Evolutionary conservation across 202 grass and related monocot species (phyloP).

Genomic region (Zoysia matrella): DNA sequence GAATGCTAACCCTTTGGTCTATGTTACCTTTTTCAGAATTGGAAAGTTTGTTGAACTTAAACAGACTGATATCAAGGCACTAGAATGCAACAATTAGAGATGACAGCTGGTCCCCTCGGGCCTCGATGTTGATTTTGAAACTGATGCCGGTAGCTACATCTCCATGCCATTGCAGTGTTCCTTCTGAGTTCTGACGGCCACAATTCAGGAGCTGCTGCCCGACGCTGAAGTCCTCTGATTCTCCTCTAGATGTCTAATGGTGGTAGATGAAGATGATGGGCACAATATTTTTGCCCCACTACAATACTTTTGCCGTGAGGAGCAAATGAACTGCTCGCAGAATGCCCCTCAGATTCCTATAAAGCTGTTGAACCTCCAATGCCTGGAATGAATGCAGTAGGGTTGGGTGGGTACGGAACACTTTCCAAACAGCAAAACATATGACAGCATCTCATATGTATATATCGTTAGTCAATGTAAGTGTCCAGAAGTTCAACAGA

Average conservation of each 20-base stretch:
- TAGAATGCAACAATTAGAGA: conserved; percentile 63
- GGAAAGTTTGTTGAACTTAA: conserved; percentile 90
- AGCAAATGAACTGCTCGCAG: background rate
- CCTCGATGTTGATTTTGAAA: background rate
- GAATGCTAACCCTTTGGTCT: conserved; percentile 20
- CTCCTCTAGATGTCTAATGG: background rate
- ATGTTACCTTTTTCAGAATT: conserved; percentile 51
- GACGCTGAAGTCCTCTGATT: background rate
- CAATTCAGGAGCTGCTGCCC: background rate
- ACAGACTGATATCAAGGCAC: conserved; percentile 77
- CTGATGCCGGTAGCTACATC: background rate
- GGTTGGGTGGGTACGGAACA: background rate
- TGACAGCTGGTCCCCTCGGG: conserved; percentile 3
- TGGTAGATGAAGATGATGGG: background rate
- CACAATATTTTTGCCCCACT: no score
- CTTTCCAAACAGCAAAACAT: conserved; percentile 5
- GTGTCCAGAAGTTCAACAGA: background rate
- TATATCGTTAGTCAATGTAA: conserved; percentile 26
- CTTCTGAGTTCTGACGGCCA: background rate
- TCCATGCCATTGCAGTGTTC: background rate
- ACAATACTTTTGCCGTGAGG: conserved; percentile 21
- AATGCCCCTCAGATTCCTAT: background rate
- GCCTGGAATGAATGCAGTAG: background rate
- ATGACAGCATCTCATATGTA: background rate
- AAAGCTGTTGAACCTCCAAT: background rate